Evolutionary conservation across 768 basidiomycete genomes (phyloP).

Genomic region (Suillus discolor): DNA sequence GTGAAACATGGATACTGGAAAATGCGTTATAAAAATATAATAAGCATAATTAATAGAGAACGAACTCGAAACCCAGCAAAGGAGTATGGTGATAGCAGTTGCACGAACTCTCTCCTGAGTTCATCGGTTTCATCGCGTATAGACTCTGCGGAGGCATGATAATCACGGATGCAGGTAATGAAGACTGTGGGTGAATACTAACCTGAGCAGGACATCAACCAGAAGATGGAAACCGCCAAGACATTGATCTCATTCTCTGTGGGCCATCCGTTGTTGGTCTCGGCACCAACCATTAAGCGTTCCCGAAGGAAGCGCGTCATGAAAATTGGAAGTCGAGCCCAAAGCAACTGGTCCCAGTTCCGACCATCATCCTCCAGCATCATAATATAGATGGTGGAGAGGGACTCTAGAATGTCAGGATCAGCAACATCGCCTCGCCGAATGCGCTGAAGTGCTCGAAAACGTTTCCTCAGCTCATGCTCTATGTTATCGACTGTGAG

Average conservation of each 20-base stretch:
- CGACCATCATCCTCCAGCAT: constrained; percentile 55
- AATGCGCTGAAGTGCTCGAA: constrained; percentile 47
- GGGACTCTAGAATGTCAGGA: constrained; percentile 41
- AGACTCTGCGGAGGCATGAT: constrained; percentile 27
- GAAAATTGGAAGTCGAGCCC: constrained; percentile 45
- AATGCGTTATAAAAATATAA: constrained; percentile 15
- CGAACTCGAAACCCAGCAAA: constrained; percentile 53
- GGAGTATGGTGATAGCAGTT: constrained; percentile 45
- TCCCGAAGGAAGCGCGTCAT: constrained; percentile 42
- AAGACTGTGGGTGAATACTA: constrained; percentile 16
- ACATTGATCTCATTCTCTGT: constrained; percentile 46
- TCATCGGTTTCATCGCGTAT: constrained; percentile 37
- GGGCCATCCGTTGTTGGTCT: constrained; percentile 50
- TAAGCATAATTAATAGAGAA: constrained; percentile 9
- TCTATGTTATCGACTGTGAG: constrained; percentile 37
- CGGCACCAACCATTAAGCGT: constrained; percentile 40
- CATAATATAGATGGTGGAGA: constrained; percentile 61
- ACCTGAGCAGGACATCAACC: constrained; percentile 46
- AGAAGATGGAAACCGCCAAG: constrained; percentile 49
- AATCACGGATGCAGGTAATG: not conserved
- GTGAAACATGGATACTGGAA: constrained; percentile 41
- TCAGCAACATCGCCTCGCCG: constrained; percentile 38
- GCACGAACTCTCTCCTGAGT: constrained; percentile 35
- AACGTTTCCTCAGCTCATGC: constrained; percentile 48
- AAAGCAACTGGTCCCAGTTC: constrained; percentile 49